Conservation (phyloP, 2,329 filamentous ascomycete species). For the Colletotrichum cuscutae region DNA sequence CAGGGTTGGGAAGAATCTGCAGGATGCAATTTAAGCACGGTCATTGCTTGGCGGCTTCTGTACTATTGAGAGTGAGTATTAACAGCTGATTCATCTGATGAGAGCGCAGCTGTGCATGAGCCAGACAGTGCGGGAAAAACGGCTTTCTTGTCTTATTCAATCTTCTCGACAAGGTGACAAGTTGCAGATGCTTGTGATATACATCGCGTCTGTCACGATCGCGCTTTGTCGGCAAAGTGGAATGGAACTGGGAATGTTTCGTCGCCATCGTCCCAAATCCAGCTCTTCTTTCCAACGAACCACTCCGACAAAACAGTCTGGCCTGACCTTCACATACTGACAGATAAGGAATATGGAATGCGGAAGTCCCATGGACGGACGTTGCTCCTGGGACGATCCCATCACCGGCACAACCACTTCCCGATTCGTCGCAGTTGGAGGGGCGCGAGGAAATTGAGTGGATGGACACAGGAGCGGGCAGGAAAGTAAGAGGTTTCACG, state of each 20-base stretch:
- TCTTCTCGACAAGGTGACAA: background rate
- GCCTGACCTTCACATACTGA: background rate
- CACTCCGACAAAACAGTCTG: background rate
- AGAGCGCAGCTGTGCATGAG: background rate
- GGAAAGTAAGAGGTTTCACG: background rate
- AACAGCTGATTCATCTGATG: slow-evolving; percentile 7
- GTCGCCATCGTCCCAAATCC: background rate
- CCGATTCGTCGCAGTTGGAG: slow-evolving; percentile 11
- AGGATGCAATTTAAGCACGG: background rate
- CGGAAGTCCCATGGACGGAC: background rate
- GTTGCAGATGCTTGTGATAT: background rate
- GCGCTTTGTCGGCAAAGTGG: background rate
- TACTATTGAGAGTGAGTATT: background rate
- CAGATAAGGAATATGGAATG: background rate
- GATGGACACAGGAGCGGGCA: background rate
- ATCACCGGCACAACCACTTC: background rate
- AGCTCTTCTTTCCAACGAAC: background rate
- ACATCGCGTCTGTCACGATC: background rate
- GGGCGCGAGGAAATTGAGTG: background rate
- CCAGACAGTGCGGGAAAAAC: background rate
- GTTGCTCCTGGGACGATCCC: background rate
- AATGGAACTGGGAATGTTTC: background rate
- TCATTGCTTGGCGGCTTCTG: background rate
- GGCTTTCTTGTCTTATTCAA: background rate
- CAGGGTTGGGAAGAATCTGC: background rate